Percentiles rank a stretch among this genome's conserved stretches.
phyloP scores from a whole-genome alignment of 768 basidiomycete genomes.

The Mrakia hoshinonis region DNA sequence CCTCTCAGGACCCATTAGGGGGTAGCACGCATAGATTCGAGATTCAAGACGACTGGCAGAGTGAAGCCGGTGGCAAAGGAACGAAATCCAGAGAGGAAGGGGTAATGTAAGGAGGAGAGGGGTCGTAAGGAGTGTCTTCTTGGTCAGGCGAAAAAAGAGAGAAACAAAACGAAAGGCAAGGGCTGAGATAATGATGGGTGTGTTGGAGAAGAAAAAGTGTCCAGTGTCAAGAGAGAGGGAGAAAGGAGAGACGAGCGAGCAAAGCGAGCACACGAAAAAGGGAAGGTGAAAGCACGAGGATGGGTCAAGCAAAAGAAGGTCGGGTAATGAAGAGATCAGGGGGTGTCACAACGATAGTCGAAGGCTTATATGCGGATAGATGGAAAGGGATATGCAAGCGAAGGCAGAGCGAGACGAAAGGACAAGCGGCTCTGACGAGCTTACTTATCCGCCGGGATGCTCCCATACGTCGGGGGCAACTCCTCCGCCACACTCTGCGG shows the following conservation, averaged over 20 bases:
- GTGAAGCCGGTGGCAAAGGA: no score
- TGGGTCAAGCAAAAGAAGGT: slow-evolving; percentile 18
- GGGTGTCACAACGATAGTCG: neutral
- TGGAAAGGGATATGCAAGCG: neutral
- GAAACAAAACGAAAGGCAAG: neutral
- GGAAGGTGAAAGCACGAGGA: neutral
- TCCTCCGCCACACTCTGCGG: slow-evolving; percentile 1
- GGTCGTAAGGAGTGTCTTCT: neutral
- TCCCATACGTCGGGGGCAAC: slow-evolving; percentile 25
- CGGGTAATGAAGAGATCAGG: neutral
- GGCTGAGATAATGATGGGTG: neutral
- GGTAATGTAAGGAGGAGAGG: neutral
- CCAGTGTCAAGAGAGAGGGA: neutral
- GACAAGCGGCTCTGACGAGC: no score
- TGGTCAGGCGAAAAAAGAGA: neutral
- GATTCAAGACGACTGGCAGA: no score
- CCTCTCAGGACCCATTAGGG: no score
- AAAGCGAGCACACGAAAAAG: neutral
- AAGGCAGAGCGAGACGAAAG: neutral
- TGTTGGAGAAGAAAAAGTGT: neutral
- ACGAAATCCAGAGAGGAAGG: no score
- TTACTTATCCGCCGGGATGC: slow-evolving; percentile 23
- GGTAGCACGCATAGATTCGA: no score
- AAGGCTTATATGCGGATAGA: neutral
- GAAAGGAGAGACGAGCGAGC: neutral